Evolutionary conservation across 192 early-diverging fungal genomes (phyloP), one percentile per base, ranked within the genome.

Genomic region (Backusella psychrophila): DNA sequence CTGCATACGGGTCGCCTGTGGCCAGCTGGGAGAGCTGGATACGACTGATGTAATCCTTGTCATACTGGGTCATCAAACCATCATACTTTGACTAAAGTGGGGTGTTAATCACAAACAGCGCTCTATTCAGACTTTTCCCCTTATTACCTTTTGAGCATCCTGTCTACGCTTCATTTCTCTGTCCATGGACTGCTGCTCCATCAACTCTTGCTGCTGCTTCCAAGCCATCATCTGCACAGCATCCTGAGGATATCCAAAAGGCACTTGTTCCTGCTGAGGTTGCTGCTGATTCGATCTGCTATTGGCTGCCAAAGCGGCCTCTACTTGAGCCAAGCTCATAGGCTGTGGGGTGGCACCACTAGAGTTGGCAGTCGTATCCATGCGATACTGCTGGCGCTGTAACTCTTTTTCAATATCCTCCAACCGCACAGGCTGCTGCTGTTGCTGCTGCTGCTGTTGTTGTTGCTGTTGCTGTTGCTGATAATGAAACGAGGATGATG

Each of bases 1-100:
- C 97, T 8, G 91, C 87, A 29, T 90, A 92, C 33, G 98, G 98
- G 78, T 98, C 95, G 66, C 95, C 95, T 7, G 95, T 93, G 4
- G 96, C 94, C 42, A 99, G 88, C 84, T 98, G 96, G 41, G 94
- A 92, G 38, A 99, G 91, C 82, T 99, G 98, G 72, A 98, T 96
- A 65, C 92, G 90, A 49, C 95, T 90, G 82, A 99, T 95, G 36
- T 91, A 90, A 70, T 99, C 96, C 87, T 97, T 98, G 86, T 99
- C 97, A 73, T 90, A 89, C 74, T 93, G 90, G 14, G 93, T 93
- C 98, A 99, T 99, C 80, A 96, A 84, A 36, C 93, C 93, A 68
- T 94, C 89, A 82, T 95, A 97, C 69, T 85, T 87, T 33, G 94
- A 87, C 93, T 97, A 77, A 26, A 34, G 2, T 66, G 31, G 6